Percentiles rank a stretch among this genome's conserved stretches.
Conservation (phyloP, 169 alveolate genomes). For the Eimeria praecox region DNA sequence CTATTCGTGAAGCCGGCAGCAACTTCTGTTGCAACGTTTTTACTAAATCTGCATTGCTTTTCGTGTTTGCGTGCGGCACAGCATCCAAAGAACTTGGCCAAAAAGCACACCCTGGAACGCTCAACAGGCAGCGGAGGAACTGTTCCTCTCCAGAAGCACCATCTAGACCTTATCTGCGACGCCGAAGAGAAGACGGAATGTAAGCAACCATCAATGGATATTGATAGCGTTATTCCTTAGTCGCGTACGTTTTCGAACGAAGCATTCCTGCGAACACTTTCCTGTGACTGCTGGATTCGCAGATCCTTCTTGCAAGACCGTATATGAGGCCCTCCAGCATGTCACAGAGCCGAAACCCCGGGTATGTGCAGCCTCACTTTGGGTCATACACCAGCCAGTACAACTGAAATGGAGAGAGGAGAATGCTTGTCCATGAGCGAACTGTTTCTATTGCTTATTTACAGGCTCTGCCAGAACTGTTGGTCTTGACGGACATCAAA, state of each 20-base stretch:
- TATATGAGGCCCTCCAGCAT: conserved; percentile 72
- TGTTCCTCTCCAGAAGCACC: conserved; percentile 48
- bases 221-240: not conserved
- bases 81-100: conserved; percentile 68
- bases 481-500: conserved; percentile 77
- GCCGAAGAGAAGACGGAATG: conserved; percentile 25
- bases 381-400: not conserved
- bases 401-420: not conserved
- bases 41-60: no score
- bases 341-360: conserved; percentile 26
- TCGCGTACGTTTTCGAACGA: not conserved
- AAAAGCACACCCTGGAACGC: conserved; percentile 76
- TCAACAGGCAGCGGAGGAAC: conserved; percentile 64
- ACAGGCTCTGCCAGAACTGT: conserved; percentile 72
- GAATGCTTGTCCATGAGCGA: not conserved
- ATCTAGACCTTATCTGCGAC: conserved; percentile 72
- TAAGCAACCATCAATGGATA: conserved; percentile 20
- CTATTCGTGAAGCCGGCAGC: not conserved
- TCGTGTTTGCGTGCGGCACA: not conserved
- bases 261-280: not conserved
- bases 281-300: not conserved
- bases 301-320: conserved; percentile 67
- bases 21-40: not conserved
- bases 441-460: not conserved
- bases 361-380: not conserved